Evolutionary conservation across 495 filamentous ascomycete genomes (phyloP).

Genomic region (Aspergillus sclerotiicarbonarius): DNA sequence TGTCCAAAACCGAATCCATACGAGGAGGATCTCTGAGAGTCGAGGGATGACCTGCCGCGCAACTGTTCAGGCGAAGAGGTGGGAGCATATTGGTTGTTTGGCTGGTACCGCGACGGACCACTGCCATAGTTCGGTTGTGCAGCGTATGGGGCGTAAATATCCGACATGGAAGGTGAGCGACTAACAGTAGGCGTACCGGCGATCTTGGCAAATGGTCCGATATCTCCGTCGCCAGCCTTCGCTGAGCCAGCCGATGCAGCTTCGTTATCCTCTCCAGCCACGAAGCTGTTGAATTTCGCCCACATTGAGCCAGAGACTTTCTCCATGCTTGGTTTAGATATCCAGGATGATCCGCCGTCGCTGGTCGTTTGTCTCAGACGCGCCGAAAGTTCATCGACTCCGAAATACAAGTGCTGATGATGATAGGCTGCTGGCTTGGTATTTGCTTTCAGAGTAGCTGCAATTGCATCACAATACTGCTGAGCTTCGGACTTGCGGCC

Average conservation of each 20-base stretch:
- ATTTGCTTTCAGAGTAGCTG: constrained; percentile 72
- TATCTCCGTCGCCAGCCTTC: constrained; percentile 54
- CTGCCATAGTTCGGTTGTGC: constrained; percentile 37
- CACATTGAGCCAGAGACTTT: constrained; percentile 86
- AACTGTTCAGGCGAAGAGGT: constrained; percentile 49
- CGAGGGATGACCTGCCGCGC: constrained; percentile 43
- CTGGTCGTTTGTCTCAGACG: constrained; percentile 80
- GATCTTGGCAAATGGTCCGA: constrained; percentile 79
- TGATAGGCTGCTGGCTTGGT: constrained; percentile 84
- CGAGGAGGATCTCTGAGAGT: constrained; percentile 45
- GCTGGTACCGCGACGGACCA: constrained; percentile 63
- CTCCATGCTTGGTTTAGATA: constrained; percentile 90
- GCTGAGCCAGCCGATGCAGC: constrained; percentile 56
- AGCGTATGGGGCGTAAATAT: constrained; percentile 67
- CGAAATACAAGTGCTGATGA: constrained; percentile 65
- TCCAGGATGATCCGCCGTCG: constrained; percentile 70
- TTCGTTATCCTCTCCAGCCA: constrained; percentile 84
- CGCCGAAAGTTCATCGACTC: constrained; percentile 79
- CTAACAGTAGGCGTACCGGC: constrained; percentile 81
- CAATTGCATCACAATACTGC: constrained; percentile 86
- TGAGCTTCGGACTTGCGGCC: constrained; percentile 80
- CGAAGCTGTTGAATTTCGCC: constrained; percentile 90
- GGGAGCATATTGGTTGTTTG: constrained; percentile 48
- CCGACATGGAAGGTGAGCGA: constrained; percentile 70
- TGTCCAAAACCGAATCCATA: constrained; percentile 30